Base-by-base conservation (phyloP, 1,284 basidiomycete genomes). In the Ceratobasidium papillatum region DNA sequence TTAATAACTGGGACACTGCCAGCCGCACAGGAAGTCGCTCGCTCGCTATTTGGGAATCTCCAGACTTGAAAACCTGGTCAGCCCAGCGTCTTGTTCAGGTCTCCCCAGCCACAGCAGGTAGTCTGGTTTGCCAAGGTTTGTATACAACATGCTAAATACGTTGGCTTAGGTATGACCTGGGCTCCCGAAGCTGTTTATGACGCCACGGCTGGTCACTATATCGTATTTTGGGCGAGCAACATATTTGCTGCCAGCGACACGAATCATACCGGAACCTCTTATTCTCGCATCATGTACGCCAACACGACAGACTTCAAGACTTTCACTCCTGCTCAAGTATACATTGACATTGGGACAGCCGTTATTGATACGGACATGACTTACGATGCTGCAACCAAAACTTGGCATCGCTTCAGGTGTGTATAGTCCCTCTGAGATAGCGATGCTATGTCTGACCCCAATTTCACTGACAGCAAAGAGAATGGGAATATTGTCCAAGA, bases 401-500 rank as follows among this genome's bases (percentile, higher is more conserved):
- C 68, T 17, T 72, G 58, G 56, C 58, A 72, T 47, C 69, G 69
- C 27, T 72, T 72, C 69, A 72, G 69, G 68, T 56, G 19, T 22
- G 56, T 22, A 36, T 27, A 34, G 12, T 32, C 54, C 11, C 32
- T 9, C 11, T 19, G 14, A 2, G 12, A 19, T 7, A 7, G 12
- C 2, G 34, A 5, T 5, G 5, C 25, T 49, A 58, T n/a, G n/a
- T n/a, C 30, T 58, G 17, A 14, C 12, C 30, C 34, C 14, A 58
- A 17, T 27, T 30, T 22, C 34, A 14, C 12, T 19, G 7, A 34
- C 34, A 72, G 69, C 56, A 72, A 72, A 52, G 56, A 59, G 27
- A 43, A 47, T 11, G 68, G 68, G 4, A 71, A 71, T 25, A 71
- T 71, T 34, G 68, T 71, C 3, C 68, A 72, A 52, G 69, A 72